Percentiles rank a stretch among this genome's conserved stretches.
Evolutionary conservation across 108 stramenopile species (phyloP).

Genomic region (Conticribra weissflogii): DNA sequence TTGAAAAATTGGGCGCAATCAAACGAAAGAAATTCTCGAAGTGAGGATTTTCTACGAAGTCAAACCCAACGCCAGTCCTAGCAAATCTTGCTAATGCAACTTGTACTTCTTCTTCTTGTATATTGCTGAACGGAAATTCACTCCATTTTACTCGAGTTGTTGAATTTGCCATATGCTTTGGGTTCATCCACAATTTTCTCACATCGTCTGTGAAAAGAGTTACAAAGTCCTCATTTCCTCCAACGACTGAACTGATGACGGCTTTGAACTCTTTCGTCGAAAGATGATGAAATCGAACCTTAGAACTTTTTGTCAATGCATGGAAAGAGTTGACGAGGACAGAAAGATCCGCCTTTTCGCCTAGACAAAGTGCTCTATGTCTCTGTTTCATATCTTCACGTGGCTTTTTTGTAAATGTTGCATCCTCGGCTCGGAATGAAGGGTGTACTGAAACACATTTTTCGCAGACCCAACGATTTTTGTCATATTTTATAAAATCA

Average conservation of each 20-base stretch:
- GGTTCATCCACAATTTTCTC: constrained; percentile 12
- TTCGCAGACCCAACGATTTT: constrained; percentile 15
- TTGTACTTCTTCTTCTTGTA: neutral
- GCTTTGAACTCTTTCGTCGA: neutral
- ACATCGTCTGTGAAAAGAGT: constrained; percentile 15
- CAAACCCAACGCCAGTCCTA: constrained; percentile 15
- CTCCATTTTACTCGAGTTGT: constrained; percentile 9
- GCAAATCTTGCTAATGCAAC: constrained; percentile 11
- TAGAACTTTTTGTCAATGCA: neutral
- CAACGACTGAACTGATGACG: neutral
- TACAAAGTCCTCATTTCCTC: constrained; percentile 13
- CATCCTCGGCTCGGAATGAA: constrained; percentile 8
- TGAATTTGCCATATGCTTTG: neutral
- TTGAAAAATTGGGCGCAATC: constrained; percentile 3
- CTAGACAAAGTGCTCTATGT: constrained; percentile 10
- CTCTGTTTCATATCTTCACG: constrained; percentile 1
- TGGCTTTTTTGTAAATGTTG: constrained; percentile 2
- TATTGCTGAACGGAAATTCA: constrained; percentile 2
- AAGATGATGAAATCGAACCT: constrained; percentile 9
- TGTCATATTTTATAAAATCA: neutral
- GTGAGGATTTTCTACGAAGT: constrained; percentile 9
- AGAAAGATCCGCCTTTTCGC: constrained; percentile 12
- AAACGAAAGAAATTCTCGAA: constrained; percentile 14
- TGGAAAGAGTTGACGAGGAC: neutral
- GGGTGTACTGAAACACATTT: constrained; percentile 14